Conservation (phyloP, 1,139 yeast genomes). For the Blastobotrys petasosporus region DNA sequence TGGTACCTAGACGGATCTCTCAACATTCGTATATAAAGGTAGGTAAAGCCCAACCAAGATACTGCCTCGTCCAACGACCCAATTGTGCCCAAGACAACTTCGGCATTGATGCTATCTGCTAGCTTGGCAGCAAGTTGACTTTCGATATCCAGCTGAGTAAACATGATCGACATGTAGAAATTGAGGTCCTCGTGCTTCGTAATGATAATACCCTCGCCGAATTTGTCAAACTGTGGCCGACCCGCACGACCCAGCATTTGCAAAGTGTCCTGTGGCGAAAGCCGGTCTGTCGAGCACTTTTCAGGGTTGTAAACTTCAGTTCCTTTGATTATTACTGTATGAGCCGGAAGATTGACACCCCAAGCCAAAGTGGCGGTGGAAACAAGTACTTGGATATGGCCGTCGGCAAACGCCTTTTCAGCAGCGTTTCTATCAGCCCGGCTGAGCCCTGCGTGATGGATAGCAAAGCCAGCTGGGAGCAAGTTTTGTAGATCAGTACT, state of each 20-base stretch:
- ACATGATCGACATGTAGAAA: slow-evolving; percentile 79
- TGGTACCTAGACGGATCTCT: slow-evolving; percentile 67
- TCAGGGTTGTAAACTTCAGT: slow-evolving; percentile 93
- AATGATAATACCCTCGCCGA: slow-evolving; percentile 91
- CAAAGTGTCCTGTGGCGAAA: slow-evolving; percentile 88
- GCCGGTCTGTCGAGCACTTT: slow-evolving; percentile 78
- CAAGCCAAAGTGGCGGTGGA: slow-evolving; percentile 96
- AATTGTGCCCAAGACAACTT: slow-evolving; percentile 69
- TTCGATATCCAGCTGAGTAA: slow-evolving; percentile 89
- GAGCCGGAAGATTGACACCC: slow-evolving; percentile 98
- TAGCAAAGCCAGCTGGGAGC: slow-evolving; percentile 70
- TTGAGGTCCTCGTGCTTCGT: slow-evolving; percentile 83
- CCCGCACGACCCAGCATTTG: slow-evolving; percentile 98
- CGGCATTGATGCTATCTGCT: slow-evolving; percentile 80
- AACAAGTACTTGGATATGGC: slow-evolving; percentile 73
- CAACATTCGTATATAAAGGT: slow-evolving; percentile 75
- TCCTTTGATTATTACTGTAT: slow-evolving; percentile 90
- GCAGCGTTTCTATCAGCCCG: slow-evolving; percentile 68
- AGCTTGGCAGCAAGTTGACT: slow-evolving; percentile 71
- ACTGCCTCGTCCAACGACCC: slow-evolving; percentile 58
- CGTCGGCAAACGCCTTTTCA: slow-evolving; percentile 85
- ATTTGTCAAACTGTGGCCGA: slow-evolving; percentile 85
- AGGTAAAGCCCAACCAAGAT: slow-evolving; percentile 74
- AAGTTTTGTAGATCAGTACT: slow-evolving; percentile 55
- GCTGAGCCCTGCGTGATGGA: slow-evolving; percentile 91